Conservation (phyloP, 306 rosid species). For the Cajanus cajan region DNA sequence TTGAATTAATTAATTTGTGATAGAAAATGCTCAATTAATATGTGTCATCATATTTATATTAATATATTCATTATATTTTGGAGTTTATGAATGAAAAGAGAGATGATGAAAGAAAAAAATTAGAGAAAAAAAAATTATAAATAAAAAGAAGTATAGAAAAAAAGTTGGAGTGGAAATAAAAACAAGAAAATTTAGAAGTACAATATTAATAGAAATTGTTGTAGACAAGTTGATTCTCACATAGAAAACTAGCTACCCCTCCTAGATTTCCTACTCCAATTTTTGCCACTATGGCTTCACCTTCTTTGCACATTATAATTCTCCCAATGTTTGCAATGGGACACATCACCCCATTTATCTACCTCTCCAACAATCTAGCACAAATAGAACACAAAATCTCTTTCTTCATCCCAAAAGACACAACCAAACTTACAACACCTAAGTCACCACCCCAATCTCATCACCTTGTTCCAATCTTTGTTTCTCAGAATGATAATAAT, state of each 20-base stretch:
- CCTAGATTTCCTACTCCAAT: neutral
- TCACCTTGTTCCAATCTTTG: neutral
- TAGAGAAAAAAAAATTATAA: too few species aligned
- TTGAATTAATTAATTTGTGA: neutral
- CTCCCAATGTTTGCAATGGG: neutral
- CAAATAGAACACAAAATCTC: neutral
- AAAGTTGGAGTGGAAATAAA: too few species aligned
- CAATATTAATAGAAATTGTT: too few species aligned
- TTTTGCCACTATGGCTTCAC: neutral
- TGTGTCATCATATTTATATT: too few species aligned
- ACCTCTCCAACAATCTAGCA: neutral
- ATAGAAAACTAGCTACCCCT: neutral
- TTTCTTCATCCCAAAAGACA: neutral
- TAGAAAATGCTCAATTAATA: too few species aligned
- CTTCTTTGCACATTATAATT: neutral
- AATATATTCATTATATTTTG: too few species aligned
- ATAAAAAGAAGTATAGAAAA: too few species aligned
- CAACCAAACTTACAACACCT: neutral
- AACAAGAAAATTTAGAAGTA: too few species aligned
- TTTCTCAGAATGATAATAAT: neutral
- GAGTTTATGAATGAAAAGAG: too few species aligned
- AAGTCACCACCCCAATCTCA: constrained; percentile 4
- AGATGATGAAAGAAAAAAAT: too few species aligned
- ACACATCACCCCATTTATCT: neutral
- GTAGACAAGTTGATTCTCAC: neutral